Conservation (phyloP, 1,139 yeast genomes). For the Pichia sp. region DNA sequence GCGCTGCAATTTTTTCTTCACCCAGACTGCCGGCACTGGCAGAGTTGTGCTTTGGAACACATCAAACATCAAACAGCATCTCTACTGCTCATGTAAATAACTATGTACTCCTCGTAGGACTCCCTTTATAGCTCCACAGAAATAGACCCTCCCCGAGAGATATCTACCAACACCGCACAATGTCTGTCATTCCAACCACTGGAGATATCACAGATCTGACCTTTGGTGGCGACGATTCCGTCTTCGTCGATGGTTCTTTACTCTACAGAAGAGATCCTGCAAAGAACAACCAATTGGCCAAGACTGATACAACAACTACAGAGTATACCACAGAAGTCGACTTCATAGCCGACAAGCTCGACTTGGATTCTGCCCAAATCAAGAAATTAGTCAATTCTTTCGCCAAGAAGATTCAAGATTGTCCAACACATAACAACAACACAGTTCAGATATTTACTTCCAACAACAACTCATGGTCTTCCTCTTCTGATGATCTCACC, state of each 20-base stretch:
- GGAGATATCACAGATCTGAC: background rate
- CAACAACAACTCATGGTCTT: background rate
- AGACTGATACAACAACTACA: background rate
- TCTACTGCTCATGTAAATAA: too few species aligned
- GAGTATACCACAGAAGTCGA: conserved; percentile 2
- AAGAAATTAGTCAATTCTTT: conserved; percentile 4
- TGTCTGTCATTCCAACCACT: background rate
- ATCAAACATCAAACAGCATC: too few species aligned
- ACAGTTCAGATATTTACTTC: background rate
- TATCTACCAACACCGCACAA: too few species aligned
- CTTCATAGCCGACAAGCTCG: conserved; percentile 8
- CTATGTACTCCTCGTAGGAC: too few species aligned
- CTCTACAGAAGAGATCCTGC: background rate
- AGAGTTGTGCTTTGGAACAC: background rate
- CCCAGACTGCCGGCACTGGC: too few species aligned
- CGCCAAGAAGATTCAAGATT: conserved; percentile 2
- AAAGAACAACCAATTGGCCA: background rate
- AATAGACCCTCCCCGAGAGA: too few species aligned
- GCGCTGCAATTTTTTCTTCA: too few species aligned
- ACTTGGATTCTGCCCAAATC: conserved; percentile 1
- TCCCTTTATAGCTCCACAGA: too few species aligned
- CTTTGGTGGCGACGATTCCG: background rate
- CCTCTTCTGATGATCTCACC: background rate
- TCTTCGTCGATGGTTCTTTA: background rate
- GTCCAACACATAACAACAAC: background rate